Percentiles rank a stretch among this genome's conserved stretches.
Evolutionary conservation across 176 grass and related monocot genomes (phyloP).

Genomic region (Lolium multiflorum): DNA sequence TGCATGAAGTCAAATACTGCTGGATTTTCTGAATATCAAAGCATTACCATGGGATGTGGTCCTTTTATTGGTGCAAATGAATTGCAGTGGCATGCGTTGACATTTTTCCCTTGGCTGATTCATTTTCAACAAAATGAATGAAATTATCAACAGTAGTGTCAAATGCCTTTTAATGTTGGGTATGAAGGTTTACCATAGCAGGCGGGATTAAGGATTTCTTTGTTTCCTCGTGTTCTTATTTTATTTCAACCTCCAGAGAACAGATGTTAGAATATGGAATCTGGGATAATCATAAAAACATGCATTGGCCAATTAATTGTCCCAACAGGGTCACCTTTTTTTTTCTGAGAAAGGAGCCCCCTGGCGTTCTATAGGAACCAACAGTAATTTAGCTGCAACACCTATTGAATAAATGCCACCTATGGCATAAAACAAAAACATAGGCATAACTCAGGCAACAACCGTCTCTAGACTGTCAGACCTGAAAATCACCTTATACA

Average conservation of each 20-base stretch:
- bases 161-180: background rate
- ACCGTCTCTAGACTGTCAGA: background rate
- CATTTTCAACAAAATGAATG: background rate
- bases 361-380: background rate
- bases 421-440: background rate
- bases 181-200: background rate
- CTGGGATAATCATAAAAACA: background rate
- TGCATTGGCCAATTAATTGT: background rate
- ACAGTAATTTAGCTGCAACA: background rate
- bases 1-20: background rate
- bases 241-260: background rate
- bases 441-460: background rate
- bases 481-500: background rate
- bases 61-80: conserved; percentile 8
- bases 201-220: background rate
- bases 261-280: conserved; percentile 1
- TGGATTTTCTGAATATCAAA: background rate
- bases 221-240: background rate
- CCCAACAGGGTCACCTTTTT: background rate
- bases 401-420: background rate
- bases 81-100: background rate
- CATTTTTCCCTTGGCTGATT: background rate
- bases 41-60: background rate
- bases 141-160: background rate
- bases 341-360: background rate